Evolutionary conservation across 768 basidiomycete species (phyloP).

Genomic region (Tulasnella sp.): DNA sequence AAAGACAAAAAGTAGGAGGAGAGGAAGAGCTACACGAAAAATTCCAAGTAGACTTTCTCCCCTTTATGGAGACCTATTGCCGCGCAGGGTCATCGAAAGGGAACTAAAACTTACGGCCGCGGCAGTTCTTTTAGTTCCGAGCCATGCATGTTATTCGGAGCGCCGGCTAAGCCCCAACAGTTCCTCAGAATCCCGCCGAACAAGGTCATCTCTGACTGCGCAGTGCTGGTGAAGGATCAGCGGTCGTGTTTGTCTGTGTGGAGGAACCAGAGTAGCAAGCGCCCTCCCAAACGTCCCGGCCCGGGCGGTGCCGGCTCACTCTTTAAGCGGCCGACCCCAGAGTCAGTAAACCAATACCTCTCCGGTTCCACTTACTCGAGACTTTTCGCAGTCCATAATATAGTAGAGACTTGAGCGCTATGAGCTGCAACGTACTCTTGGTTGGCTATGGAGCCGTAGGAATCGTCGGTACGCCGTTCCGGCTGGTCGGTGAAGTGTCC

Average conservation of each 20-base stretch:
- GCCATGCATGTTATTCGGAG: neutral
- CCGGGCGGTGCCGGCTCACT: too few species aligned
- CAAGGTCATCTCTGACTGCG: neutral
- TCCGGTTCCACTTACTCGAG: too few species aligned
- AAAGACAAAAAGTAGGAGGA: too few species aligned
- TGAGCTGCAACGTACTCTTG: constrained; percentile 11
- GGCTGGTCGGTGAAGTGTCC: too few species aligned
- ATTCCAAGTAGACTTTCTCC: neutral
- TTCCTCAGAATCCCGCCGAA: neutral
- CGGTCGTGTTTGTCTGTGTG: too few species aligned
- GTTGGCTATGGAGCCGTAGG: constrained; percentile 53
- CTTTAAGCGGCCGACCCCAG: too few species aligned
- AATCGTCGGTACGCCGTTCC: constrained; percentile 44
- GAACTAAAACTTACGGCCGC: neutral
- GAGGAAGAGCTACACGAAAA: too few species aligned
- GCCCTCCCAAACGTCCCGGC: too few species aligned
- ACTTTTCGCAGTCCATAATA: too few species aligned
- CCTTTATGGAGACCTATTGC: neutral
- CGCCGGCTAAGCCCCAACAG: neutral
- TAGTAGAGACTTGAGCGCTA: neutral
- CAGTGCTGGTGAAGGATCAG: too few species aligned
- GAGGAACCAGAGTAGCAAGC: too few species aligned
- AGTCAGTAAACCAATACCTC: too few species aligned
- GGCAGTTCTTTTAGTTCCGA: neutral
- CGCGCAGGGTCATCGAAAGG: neutral